These are phyloP conservation scores for Colletotrichum graminicola DNA, from an alignment of 2,329 filamentous ascomycete species.

Conservation along the genomic window DNA sequence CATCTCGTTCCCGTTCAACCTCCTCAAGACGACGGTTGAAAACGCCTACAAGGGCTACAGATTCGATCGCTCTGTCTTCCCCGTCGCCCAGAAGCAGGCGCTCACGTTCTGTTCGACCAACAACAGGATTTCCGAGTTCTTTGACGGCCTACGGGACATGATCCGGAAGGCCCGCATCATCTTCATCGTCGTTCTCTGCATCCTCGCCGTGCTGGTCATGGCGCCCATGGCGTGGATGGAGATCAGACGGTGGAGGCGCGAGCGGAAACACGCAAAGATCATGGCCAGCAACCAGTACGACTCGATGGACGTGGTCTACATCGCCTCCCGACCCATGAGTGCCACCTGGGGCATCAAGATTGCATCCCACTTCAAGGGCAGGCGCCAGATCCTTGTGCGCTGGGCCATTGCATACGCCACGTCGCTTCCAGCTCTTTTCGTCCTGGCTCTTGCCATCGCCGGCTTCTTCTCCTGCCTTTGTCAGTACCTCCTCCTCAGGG, in stretches of 20 bases:
- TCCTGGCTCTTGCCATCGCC: constrained; percentile 84
- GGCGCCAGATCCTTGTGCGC: constrained; percentile 78
- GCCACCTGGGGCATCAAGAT: constrained; percentile 78
- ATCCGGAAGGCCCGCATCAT: constrained; percentile 77
- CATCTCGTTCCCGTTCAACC: constrained; percentile 83
- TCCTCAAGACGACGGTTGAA: constrained; percentile 80
- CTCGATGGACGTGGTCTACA: constrained; percentile 88
- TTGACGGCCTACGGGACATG: constrained; percentile 76
- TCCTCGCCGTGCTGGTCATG: constrained; percentile 79
- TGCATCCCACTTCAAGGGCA: constrained; percentile 72
- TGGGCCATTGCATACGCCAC: constrained; percentile 93
- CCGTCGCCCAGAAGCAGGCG: constrained; percentile 84
- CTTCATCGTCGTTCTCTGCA: constrained; percentile 80
- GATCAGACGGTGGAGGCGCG: constrained; percentile 79
- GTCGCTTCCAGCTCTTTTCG: constrained; percentile 84
- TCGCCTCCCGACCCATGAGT: constrained; percentile 84
- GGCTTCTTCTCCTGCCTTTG: constrained; percentile 86
- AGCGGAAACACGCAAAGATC: constrained; percentile 76
- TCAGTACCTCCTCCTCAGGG: constrained; percentile 81
- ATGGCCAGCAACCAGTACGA: constrained; percentile 77
- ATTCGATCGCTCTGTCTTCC: constrained; percentile 84
- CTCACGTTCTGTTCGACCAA: constrained; percentile 92
- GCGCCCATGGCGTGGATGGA: constrained; percentile 85
- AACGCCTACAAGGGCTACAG: constrained; percentile 77
- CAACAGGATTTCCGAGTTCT: constrained; percentile 85